Conservation (phyloP, 305 asterid species). For the Fraxinus ornus region DNA sequence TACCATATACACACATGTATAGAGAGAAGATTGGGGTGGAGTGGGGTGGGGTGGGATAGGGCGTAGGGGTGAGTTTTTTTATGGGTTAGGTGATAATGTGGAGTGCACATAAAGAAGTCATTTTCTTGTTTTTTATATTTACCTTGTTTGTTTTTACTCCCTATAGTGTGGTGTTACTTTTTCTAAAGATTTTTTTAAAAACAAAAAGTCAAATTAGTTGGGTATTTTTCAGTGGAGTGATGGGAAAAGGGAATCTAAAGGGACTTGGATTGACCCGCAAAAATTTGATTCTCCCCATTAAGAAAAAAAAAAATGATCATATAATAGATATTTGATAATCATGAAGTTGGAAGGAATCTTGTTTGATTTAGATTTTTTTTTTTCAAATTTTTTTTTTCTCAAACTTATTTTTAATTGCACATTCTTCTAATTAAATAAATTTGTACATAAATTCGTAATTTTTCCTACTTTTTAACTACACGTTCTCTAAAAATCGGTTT, state of each 20-base stretch:
- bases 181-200: not conserved
- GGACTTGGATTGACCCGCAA: conserved; percentile 19
- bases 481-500: not conserved
- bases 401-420: not conserved
- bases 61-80: not conserved
- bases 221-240: conserved; percentile 1
- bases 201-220: not conserved
- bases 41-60: not conserved
- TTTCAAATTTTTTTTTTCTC: not conserved
- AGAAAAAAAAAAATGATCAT: not conserved
- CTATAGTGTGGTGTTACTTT: conserved; percentile 18
- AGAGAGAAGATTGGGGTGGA: not conserved
- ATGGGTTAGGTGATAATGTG: conserved; percentile 20
- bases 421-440: not conserved
- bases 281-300: not conserved
- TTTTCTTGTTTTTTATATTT: not conserved
- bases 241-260: conserved; percentile 20
- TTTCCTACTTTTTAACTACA: too few relatives aligned
- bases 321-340: conserved; percentile 7
- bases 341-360: not conserved
- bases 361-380: not conserved
- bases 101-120: conserved; percentile 10
- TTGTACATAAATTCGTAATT: not conserved
- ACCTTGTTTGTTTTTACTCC: not conserved
- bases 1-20: not conserved